These are phyloP conservation scores for Aspergillus wentii DNA, from an alignment of 495 filamentous ascomycete genomes.

Conservation along the genomic window DNA sequence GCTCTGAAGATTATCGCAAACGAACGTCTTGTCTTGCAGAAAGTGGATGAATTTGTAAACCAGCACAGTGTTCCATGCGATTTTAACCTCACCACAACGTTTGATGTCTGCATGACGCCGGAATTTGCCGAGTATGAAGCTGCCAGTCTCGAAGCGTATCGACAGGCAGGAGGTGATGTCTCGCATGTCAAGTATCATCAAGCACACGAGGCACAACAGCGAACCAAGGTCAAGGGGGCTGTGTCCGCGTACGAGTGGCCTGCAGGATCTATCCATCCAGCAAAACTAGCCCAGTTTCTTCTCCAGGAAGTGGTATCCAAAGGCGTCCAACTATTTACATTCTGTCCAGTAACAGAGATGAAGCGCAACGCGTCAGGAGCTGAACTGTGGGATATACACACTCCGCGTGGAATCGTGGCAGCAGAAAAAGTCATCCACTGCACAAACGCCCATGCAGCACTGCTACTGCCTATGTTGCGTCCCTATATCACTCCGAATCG, in stretches of 20 bases:
- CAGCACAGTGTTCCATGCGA: constrained; percentile 25
- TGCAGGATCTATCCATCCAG: constrained; percentile 26
- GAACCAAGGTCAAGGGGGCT: constrained; percentile 17
- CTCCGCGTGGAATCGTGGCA: constrained; percentile 12
- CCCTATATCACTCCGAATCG: constrained; percentile 21
- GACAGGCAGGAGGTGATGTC: constrained; percentile 19
- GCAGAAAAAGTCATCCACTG: constrained; percentile 25
- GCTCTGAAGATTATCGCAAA: constrained; percentile 24
- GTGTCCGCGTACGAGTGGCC: constrained; percentile 31
- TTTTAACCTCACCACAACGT: constrained; percentile 23
- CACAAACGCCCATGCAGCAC: constrained; percentile 27
- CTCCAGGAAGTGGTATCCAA: constrained; percentile 14
- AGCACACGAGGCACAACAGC: constrained; percentile 15
- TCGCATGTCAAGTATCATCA: constrained; percentile 21
- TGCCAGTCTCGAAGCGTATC: constrained; percentile 20
- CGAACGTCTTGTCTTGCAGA: constrained; percentile 22
- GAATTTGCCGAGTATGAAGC: constrained; percentile 24
- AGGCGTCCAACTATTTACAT: constrained; percentile 19
- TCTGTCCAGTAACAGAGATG: constrained; percentile 21
- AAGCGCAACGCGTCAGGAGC: constrained; percentile 1
- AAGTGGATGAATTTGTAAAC: constrained; percentile 19
- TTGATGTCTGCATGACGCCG: constrained; percentile 28
- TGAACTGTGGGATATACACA: constrained; percentile 19
- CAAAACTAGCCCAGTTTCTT: constrained; percentile 26
- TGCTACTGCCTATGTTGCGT: constrained; percentile 20